A percentile compares a stretch with the other conserved stretches of the same genome.
These are phyloP conservation scores for Fusarium aywerte DNA, from an alignment of 2,329 filamentous ascomycete species.

Conservation along the genomic window DNA sequence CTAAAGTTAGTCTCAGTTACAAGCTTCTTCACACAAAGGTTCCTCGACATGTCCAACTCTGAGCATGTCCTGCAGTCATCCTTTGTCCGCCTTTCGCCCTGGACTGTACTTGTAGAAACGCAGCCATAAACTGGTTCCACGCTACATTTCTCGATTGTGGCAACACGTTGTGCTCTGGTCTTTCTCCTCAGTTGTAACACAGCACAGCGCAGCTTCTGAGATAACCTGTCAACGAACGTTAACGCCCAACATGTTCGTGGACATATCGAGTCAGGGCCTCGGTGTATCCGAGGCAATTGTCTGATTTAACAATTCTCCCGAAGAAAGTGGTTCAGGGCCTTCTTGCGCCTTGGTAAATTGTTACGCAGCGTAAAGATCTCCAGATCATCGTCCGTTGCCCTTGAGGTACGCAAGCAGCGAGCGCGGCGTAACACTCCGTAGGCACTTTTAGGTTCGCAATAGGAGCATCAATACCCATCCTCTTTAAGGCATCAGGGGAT, in stretches of 20 bases:
- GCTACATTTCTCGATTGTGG: slow-evolving; percentile 18
- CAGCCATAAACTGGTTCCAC: slow-evolving; percentile 1
- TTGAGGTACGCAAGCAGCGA: slow-evolving; percentile 11
- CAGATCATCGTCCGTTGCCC: slow-evolving; percentile 24
- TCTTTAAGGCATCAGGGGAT: not conserved
- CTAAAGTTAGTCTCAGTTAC: slow-evolving; percentile 6
- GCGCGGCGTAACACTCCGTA: slow-evolving; percentile 3
- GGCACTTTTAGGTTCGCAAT: not conserved
- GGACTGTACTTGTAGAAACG: not conserved
- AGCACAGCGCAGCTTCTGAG: slow-evolving; percentile 13
- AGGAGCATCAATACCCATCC: not conserved
- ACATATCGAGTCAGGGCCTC: slow-evolving; percentile 5
- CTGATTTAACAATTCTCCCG: slow-evolving; percentile 17
- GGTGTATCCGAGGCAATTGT: slow-evolving; percentile 4
- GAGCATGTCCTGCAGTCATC: slow-evolving; percentile 21
- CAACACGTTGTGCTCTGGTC: slow-evolving; percentile 15
- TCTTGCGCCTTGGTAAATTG: not conserved
- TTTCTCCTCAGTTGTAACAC: slow-evolving; percentile 4
- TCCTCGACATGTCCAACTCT: slow-evolving; percentile 21
- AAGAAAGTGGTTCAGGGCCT: slow-evolving; percentile 3
- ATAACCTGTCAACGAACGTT: slow-evolving; percentile 11
- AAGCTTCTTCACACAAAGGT: slow-evolving; percentile 8
- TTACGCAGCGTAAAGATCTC: slow-evolving; percentile 34
- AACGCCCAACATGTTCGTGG: slow-evolving; percentile 29
- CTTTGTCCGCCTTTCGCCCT: slow-evolving; percentile 10